Conservation (phyloP, 2,329 filamentous ascomycete genomes). For the Cercospora nicotianae region DNA sequence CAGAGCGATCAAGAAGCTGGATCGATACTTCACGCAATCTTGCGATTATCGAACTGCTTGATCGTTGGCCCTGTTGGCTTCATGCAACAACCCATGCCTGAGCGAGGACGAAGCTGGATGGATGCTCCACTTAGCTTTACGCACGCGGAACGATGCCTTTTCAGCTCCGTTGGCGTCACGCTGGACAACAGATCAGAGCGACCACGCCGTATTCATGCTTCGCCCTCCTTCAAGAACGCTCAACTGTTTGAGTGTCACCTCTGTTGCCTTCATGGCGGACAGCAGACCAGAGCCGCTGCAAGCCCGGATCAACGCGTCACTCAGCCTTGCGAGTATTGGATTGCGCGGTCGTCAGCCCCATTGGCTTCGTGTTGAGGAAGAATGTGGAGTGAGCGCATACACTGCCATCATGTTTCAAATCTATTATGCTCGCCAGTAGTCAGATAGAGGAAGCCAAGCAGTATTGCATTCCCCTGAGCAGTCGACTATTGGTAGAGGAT, state of each 20-base stretch:
- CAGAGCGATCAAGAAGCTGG: too few relatives aligned
- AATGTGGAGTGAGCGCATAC: not conserved
- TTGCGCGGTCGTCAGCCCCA: not conserved
- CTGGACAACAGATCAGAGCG: not conserved
- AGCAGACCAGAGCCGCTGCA: not conserved
- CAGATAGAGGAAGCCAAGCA: not conserved
- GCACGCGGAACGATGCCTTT: too few relatives aligned
- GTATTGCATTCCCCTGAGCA: not conserved
- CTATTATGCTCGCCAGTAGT: not conserved
- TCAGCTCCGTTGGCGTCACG: too few relatives aligned
- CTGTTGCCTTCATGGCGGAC: not conserved
- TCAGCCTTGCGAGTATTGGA: not conserved
- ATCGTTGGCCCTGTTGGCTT: too few relatives aligned
- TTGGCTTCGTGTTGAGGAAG: not conserved
- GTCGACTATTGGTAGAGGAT: not conserved
- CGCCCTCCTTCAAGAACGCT: not conserved
- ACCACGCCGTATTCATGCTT: not conserved
- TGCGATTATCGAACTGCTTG: too few relatives aligned
- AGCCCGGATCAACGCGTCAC: not conserved
- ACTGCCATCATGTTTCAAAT: too few relatives aligned
- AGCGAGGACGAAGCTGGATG: too few relatives aligned
- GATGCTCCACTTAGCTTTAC: too few relatives aligned
- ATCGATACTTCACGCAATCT: too few relatives aligned
- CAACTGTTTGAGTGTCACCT: not conserved
- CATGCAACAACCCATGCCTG: too few relatives aligned